Evolutionary conservation across 2,329 filamentous ascomycete species (phyloP), one percentile per base, ranked within the genome.

Genomic region (Botrytis fragariae): DNA sequence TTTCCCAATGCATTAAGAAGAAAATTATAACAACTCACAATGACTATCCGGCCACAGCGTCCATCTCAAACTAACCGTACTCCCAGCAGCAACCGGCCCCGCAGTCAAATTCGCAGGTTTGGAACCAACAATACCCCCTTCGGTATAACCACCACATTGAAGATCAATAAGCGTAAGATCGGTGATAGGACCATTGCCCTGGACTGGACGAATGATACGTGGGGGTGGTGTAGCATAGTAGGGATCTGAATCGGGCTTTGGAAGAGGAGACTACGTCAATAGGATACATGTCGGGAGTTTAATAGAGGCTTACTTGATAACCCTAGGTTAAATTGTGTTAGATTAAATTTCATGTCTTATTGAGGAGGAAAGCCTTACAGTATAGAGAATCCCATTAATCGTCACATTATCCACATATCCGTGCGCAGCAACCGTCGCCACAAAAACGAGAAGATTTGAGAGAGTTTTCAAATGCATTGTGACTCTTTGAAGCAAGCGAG

Each of bases 151-250:
- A 63, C 85, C 85, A 81, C 88, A 90, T 78, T 89, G 87, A 12
- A 90, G 71, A 75, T 90, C 88, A 72, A 85, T 82, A 20, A 84
- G 82, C 2, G 83, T 84, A 12, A 89, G 79, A 72, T 90, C 85
- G 72, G 86, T 81, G 35, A 90, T 84, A 0, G 88, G 88, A 5
- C 88, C 88, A 79, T 90, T 89, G 54, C 87, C 87, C 73, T 86
- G 84, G 72, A 90, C 85, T 12, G 83, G 82, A 29, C 88, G 86
- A n/a, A 88, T 88, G 79, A 90, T 85, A n/a, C 87, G 84, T 61
- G 86, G 76, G 25, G 86, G 85, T 64, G 72, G 75, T 20, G 80
- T 79, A 72, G 72, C 80, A 65, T 76, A 81, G 78, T 86, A 86
- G 0, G 84, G 84, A 77, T 86, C 84, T 42, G 78, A 75, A 76